These are phyloP conservation scores for Casuarina equisetifolia DNA, from an alignment of 306 rosid genomes.

Conservation along the genomic window DNA sequence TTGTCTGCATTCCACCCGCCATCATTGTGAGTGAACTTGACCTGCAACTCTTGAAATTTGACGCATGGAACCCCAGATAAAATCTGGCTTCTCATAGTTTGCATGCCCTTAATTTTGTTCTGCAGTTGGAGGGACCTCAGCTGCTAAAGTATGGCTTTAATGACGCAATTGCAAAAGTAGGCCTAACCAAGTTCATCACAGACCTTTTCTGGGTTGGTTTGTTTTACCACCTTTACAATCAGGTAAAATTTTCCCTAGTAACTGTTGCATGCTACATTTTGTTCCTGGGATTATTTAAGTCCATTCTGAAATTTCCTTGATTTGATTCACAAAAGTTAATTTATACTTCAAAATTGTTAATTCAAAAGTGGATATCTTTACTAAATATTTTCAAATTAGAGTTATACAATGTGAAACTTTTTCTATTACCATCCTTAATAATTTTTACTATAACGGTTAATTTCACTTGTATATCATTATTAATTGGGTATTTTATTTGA, in stretches of 20 bases:
- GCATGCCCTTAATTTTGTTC: conserved; percentile 21
- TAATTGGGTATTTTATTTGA: not conserved
- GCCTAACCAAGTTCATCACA: conserved; percentile 69
- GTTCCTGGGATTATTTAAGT: not conserved
- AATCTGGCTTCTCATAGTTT: conserved; percentile 1
- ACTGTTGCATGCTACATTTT: not conserved
- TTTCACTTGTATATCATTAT: not conserved
- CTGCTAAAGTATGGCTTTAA: conserved; percentile 70
- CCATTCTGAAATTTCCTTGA: not conserved
- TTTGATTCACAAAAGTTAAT: no score
- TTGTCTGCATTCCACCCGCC: conserved; percentile 92
- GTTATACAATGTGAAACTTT: no score
- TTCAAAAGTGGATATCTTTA: no score
- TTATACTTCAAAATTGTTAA: no score
- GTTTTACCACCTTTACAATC: conserved; percentile 97
- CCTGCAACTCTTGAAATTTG: not conserved
- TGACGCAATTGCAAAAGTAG: conserved; percentile 90
- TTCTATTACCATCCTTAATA: not conserved
- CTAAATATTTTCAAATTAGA: no score
- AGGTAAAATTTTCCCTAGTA: conserved; percentile 45
- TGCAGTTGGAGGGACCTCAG: conserved; percentile 80
- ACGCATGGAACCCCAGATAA: not conserved
- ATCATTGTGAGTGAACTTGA: conserved; percentile 61
- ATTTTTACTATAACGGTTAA: not conserved
- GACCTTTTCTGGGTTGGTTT: conserved; percentile 96